These are phyloP conservation scores for Cryptococcus wingfieldii DNA, from an alignment of 1,284 basidiomycete species.

Conservation along the genomic window DNA sequence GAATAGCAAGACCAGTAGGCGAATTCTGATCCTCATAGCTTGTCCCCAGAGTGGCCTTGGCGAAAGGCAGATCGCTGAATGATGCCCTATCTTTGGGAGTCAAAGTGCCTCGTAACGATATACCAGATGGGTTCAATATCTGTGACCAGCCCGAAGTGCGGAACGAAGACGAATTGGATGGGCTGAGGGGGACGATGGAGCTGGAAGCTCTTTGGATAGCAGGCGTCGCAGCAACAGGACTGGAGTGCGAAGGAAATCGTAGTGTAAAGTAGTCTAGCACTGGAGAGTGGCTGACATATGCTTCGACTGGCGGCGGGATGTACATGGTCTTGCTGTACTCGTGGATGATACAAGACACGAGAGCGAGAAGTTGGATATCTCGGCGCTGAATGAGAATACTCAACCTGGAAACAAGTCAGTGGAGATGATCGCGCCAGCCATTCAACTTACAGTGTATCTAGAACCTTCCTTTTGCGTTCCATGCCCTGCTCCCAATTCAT, in stretches of 20 bases:
- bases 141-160: slow-evolving; percentile 42
- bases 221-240: slow-evolving; percentile 6
- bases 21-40: slow-evolving; percentile 18
- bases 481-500: slow-evolving; percentile 38
- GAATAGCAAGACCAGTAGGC: slow-evolving; percentile 18
- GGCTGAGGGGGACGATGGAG: slow-evolving; percentile 11
- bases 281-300: slow-evolving; percentile 27
- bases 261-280: slow-evolving; percentile 45
- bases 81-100: slow-evolving; percentile 35
- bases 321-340: slow-evolving; percentile 23
- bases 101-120: slow-evolving; percentile 30
- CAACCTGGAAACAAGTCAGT: slow-evolving; percentile 54
- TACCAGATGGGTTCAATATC: slow-evolving; percentile 36
- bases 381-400: slow-evolving; percentile 59
- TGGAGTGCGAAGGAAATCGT: slow-evolving; percentile 12
- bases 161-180: slow-evolving; percentile 20
- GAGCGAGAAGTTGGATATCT: slow-evolving; percentile 77
- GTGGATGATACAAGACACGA: slow-evolving; percentile 66
- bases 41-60: slow-evolving; percentile 21
- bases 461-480: slow-evolving; percentile 32
- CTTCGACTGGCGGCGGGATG: slow-evolving; percentile 22
- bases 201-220: slow-evolving; percentile 7
- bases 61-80: slow-evolving; percentile 25
- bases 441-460: slow-evolving; percentile 33
- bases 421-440: background rate